These are phyloP conservation scores for Musa troglodytarum DNA, from an alignment of 176 grass and related monocot species.

Conservation along the genomic window DNA sequence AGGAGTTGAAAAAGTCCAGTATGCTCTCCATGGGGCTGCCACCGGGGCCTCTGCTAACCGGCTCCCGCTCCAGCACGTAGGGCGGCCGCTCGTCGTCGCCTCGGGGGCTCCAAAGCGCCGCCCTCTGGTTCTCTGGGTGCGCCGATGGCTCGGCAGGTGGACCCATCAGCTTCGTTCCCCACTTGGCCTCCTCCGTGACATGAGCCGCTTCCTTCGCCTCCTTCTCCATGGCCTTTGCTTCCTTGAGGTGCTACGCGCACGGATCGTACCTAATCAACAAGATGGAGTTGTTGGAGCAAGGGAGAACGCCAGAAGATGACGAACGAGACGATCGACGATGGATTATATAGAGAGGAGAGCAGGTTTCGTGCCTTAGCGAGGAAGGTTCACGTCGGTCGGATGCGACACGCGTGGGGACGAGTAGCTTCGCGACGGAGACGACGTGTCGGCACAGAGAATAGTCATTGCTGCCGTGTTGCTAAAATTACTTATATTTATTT, in stretches of 20 bases:
- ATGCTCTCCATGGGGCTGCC: constrained; percentile 74
- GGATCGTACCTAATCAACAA: too few relatives aligned
- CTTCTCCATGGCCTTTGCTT: constrained; percentile 1
- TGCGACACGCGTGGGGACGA: neutral
- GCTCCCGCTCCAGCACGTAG: constrained; percentile 46
- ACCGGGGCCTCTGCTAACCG: constrained; percentile 13
- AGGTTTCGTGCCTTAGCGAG: constrained; percentile 3
- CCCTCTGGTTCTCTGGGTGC: constrained; percentile 76
- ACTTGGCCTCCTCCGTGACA: constrained; percentile 22
- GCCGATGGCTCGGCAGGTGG: constrained; percentile 47
- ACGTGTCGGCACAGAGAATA: constrained; percentile 5
- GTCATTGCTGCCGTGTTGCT: too few relatives aligned
- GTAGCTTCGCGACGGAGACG: constrained; percentile 28
- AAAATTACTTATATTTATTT: too few relatives aligned
- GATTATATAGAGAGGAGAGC: neutral
- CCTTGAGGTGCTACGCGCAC: neutral
- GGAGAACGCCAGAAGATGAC: neutral
- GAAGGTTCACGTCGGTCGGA: neutral
- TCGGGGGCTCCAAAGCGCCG: constrained; percentile 40
- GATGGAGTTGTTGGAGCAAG: neutral
- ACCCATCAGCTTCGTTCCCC: constrained; percentile 82
- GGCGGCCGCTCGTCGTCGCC: constrained; percentile 67
- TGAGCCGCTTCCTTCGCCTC: constrained; percentile 3
- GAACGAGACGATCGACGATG: neutral
- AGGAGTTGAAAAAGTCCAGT: constrained; percentile 77